A percentile compares a stretch with the other conserved stretches of the same genome.
Conservation (phyloP, 2,329 filamentous ascomycete species). For the Zelopaecilomyces penicillatus region DNA sequence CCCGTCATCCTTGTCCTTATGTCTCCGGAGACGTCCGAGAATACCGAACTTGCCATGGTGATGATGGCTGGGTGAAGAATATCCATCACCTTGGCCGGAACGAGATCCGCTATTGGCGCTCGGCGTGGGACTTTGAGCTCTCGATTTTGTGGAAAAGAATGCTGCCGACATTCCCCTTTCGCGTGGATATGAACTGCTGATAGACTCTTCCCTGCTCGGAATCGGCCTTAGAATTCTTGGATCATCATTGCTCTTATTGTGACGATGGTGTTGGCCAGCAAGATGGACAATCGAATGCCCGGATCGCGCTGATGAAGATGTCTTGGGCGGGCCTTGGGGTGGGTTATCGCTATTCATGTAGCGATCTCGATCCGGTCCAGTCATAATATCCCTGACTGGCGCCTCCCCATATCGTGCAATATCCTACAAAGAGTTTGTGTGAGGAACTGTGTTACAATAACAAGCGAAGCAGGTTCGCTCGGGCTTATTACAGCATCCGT, state of each 20-base stretch:
- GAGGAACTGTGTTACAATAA: slow-evolving; percentile 9
- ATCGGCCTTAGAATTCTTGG: slow-evolving; percentile 59
- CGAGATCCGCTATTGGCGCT: slow-evolving; percentile 55
- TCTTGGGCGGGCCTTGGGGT: slow-evolving; percentile 45
- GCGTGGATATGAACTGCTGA: slow-evolving; percentile 39
- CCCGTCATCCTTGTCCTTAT: slow-evolving; percentile 48
- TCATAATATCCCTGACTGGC: slow-evolving; percentile 62
- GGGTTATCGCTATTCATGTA: slow-evolving; percentile 42
- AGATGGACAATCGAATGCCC: slow-evolving; percentile 56
- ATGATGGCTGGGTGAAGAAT: slow-evolving; percentile 50
- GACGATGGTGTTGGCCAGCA: slow-evolving; percentile 54
- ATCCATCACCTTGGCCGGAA: slow-evolving; percentile 41
- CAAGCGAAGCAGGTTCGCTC: slow-evolving; percentile 2
- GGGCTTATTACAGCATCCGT: background rate
- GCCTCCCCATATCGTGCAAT: slow-evolving; percentile 71
- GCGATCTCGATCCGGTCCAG: slow-evolving; percentile 61
- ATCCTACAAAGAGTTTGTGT: slow-evolving; percentile 41
- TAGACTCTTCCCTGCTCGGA: slow-evolving; percentile 62
- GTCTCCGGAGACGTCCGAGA: slow-evolving; percentile 40
- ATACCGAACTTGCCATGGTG: slow-evolving; percentile 44
- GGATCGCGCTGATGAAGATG: slow-evolving; percentile 54
- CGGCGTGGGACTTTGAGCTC: slow-evolving; percentile 75
- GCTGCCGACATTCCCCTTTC: slow-evolving; percentile 41
- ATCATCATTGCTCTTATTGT: slow-evolving; percentile 64
- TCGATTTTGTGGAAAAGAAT: slow-evolving; percentile 42